Evolutionary conservation across 164 flowering plant species (phyloP), one percentile per base, ranked within the genome.

Genomic region (Magnolia sinica): DNA sequence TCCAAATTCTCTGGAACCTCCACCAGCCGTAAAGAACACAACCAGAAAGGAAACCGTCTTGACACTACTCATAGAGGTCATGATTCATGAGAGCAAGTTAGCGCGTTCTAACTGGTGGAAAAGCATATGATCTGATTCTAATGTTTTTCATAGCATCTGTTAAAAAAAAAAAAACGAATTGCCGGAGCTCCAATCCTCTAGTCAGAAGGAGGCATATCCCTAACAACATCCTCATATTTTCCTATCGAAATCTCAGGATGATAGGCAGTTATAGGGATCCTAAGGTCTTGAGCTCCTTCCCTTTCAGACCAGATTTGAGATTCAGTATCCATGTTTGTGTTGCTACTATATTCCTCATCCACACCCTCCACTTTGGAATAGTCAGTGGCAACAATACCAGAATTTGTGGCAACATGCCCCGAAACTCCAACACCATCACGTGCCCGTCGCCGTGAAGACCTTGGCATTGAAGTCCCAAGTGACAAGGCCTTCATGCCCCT

Each of bases 371-470:
- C 75, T 31, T 77, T 74, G 63, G 81, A 69, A 80, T 80, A 83
- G 19, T 70, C 72, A 61, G 61, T 50, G 58, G 64, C 81, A 68
- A 76, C 61, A 78, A 27, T 74, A 65, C 73, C 76, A 58, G 72
- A 71, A 55, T 73, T 75, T 72, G 79, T 55, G 49, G 71, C 11
- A 23, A 24, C 13, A n/a, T 64, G 50, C 50, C 10, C 55, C 8
- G 73, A 67, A 51, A 58, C 59, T 18, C 76, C 78, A 18, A n/a
- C 74, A 68, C 64, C 79, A 31, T 77, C 68, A 73, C 82, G 84
- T 37, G 76, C 79, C 6, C 85, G 86, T 8, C 80, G 77, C 4
- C 73, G 50, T 58, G 88, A 83, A 72, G 88, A 80, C 71, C 88
- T 84, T 18, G 83, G 61, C 18, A 69, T 20, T 22, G 65, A 27